phyloP scores from a whole-genome alignment of 2,329 filamentous ascomycete genomes.

The Trichoderma sp. region DNA sequence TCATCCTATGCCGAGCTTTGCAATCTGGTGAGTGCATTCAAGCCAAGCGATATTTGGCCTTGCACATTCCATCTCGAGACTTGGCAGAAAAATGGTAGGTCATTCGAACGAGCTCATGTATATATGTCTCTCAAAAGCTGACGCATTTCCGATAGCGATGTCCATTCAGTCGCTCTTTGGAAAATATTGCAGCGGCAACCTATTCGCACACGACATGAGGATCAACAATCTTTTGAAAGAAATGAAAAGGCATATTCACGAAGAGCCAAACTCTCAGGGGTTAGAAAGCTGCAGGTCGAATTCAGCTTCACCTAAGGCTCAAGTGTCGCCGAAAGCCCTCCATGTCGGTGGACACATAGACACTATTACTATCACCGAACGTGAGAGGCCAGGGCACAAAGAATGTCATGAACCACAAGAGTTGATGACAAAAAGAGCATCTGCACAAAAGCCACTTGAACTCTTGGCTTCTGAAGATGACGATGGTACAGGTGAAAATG shows the following conservation, averaged over 20 bases:
- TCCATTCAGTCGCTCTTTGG: slow-evolving; percentile 74
- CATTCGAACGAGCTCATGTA: neutral
- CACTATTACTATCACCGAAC: neutral
- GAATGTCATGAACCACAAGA: neutral
- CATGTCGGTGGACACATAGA: neutral
- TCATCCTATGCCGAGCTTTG: slow-evolving; percentile 83
- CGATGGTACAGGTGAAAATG: neutral
- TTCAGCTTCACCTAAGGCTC: neutral
- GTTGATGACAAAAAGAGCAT: neutral
- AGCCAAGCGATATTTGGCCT: slow-evolving; percentile 75
- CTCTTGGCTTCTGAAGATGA: neutral
- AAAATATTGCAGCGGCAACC: slow-evolving; percentile 58
- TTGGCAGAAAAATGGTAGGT: slow-evolving; percentile 59
- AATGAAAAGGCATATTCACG: neutral
- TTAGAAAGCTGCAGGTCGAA: neutral
- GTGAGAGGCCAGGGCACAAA: too few species aligned
- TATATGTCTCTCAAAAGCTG: neutral
- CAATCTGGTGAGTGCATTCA: slow-evolving; percentile 66
- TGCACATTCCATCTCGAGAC: slow-evolving; percentile 68
- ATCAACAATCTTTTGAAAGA: slow-evolving; percentile 47
- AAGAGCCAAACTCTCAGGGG: neutral
- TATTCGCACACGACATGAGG: slow-evolving; percentile 65
- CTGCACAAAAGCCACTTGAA: neutral
- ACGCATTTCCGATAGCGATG: slow-evolving; percentile 39
- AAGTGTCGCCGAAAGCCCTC: neutral